Evolutionary conservation across 2,329 filamentous ascomycete genomes (phyloP), one percentile per base, ranked within the genome.

Genomic region (Ustulina deusta): DNA sequence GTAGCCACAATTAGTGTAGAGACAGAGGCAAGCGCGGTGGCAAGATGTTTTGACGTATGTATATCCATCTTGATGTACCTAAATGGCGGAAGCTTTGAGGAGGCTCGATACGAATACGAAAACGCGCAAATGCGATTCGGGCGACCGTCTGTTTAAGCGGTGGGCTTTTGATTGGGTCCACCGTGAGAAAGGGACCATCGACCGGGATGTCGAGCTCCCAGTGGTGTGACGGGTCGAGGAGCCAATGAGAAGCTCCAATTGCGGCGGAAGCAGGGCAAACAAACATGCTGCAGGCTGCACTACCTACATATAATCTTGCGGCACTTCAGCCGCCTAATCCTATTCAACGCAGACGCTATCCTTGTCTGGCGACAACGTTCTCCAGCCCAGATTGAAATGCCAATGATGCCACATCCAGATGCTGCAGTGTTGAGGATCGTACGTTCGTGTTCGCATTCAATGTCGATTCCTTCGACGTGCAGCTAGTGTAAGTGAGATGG

Each of bases 101-200:
- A 42, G 58, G 32, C 56, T 68, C 29, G 71, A 76, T 76, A 73
- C 74, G 74, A 76, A 76, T 76, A 76, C 74, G 74, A 76, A 71
- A 68, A 64, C 64, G 63, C 54, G 61, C 17, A 29, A 15, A 38
- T 38, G 51, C 17, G 55, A 46, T n/a, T n/a, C 34, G 34, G 22
- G 15, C 15, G 1, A n/a, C 69, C 22, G 61, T 69, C 58, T 62
- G 46, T 65, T 69, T 69, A 67, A 46, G 17, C 9, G 49, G 22
- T 17, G 3, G 7, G 5, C 17, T 36, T 20, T 13, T 59, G 49
- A 59, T 66, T 52, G 52, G 54, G 42, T 20, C 38, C 20, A 49
- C 52, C 27, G 49, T 22, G 42, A 60, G 49, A 59, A 59, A 49
- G 58, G 38, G 38, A 44, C 54, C 25, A 49, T 67, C 52, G 25